A percentile compares a stretch with the other conserved stretches of the same genome.
Conservation (phyloP, 1,284 basidiomycete genomes). For the Mycocalia duriaeana region DNA sequence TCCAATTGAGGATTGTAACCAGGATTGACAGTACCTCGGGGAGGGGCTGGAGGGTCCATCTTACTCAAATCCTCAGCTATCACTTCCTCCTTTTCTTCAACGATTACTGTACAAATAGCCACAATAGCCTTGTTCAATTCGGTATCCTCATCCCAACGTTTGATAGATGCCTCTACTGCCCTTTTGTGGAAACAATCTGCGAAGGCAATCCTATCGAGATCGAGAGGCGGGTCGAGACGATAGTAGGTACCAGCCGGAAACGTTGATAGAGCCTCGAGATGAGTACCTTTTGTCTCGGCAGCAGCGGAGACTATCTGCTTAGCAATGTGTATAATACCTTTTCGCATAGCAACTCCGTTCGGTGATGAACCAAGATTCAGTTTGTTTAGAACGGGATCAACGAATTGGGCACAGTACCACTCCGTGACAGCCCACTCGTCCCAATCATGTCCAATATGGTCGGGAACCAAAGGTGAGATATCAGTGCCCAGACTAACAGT, state of each 20-base stretch:
- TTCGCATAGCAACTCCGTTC: background rate
- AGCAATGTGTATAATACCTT: constrained; percentile 10
- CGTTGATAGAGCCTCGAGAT: constrained; percentile 4
- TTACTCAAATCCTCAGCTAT: constrained; percentile 7
- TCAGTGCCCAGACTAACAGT: constrained; percentile 18
- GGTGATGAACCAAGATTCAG: background rate
- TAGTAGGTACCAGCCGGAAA: constrained; percentile 7
- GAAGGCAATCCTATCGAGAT: constrained; percentile 12
- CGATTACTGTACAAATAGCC: background rate
- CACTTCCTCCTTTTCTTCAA: constrained; percentile 1
- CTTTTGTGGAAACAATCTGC: constrained; percentile 10
- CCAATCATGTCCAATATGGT: constrained; percentile 11
- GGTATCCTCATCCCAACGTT: background rate
- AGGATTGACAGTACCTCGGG: constrained; percentile 11
- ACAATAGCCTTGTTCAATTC: background rate
- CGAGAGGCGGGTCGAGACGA: constrained; percentile 17
- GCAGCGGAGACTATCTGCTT: constrained; percentile 13
- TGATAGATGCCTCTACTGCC: background rate
- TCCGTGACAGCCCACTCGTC: constrained; percentile 14
- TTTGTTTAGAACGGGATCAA: constrained; percentile 11
- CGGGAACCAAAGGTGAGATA: constrained; percentile 11
- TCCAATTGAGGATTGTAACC: constrained; percentile 24
- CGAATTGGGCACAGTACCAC: constrained; percentile 9
- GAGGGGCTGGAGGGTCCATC: constrained; percentile 13
- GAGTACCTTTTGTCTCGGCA: constrained; percentile 13